Evolutionary conservation across 805 yeast species (phyloP).

Genomic region (Metschnikowia shivogae): DNA sequence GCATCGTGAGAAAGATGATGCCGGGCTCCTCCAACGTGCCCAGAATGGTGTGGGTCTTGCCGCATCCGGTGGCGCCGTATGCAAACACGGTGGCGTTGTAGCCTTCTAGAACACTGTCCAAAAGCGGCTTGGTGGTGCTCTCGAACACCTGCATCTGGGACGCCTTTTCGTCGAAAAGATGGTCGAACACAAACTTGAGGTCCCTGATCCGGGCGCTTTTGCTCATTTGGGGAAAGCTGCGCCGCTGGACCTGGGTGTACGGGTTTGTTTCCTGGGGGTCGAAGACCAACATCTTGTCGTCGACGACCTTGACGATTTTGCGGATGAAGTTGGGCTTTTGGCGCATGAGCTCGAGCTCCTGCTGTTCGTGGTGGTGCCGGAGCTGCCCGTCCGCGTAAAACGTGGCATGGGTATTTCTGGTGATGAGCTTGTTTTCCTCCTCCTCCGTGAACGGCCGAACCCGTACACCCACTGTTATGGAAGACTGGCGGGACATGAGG

Average conservation of each 20-base stretch:
- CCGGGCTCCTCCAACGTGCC: slow-evolving; percentile 77
- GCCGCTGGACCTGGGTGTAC: slow-evolving; percentile 44
- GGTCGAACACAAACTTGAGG: slow-evolving; percentile 78
- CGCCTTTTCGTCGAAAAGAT: slow-evolving; percentile 62
- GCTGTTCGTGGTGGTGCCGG: slow-evolving; percentile 16
- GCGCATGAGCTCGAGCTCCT: slow-evolving; percentile 7
- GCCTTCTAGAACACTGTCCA: slow-evolving; percentile 77
- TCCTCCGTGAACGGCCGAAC: slow-evolving; percentile 73
- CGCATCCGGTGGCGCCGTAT: slow-evolving; percentile 97
- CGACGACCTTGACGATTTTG: slow-evolving; percentile 73
- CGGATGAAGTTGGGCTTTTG: slow-evolving; percentile 50
- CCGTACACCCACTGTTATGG: slow-evolving; percentile 73
- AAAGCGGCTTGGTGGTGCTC: slow-evolving; percentile 63
- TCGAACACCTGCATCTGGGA: slow-evolving; percentile 65
- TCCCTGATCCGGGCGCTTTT: slow-evolving; percentile 54
- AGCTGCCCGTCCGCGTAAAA: slow-evolving; percentile 57
- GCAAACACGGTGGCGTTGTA: slow-evolving; percentile 91
- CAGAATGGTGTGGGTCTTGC: slow-evolving; percentile 89
- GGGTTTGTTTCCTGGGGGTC: slow-evolving; percentile 80
- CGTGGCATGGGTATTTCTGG: slow-evolving; percentile 22
- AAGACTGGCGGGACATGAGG: slow-evolving; percentile 43
- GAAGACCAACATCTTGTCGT: slow-evolving; percentile 79
- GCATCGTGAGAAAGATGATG: slow-evolving; percentile 71
- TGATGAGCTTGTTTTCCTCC: slow-evolving; percentile 50
- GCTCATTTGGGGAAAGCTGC: slow-evolving; percentile 37